Evolutionary conservation across 2,329 filamentous ascomycete genomes (phyloP), one percentile per base, ranked within the genome.

Genomic region (Fusarium euwallaceae): DNA sequence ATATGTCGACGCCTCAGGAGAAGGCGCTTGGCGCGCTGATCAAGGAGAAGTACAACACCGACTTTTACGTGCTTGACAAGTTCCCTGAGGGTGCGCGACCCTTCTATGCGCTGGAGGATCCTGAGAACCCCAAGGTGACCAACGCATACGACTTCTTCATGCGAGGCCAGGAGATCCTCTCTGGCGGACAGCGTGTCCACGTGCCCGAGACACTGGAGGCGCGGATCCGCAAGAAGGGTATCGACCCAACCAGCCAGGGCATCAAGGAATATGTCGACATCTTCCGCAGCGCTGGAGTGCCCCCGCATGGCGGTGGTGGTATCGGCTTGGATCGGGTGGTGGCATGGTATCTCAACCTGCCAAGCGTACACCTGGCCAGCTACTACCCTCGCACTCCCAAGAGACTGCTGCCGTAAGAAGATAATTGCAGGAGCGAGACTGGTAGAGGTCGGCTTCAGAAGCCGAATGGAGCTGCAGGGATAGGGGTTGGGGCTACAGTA

Each of bases 61-160:
- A 99, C 86, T 98, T 98, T 86, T 98, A 98, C 86, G 92, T 97
- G 24, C 90, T 99, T 72, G 96, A 98, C 87, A 97, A 98, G 85
- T 99, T 98, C 88, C 97, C 97, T 53, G 92, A 97, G 83, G 87
- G 88, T 41, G 94, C 97, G 22, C 91, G 97, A 34, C 96, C 96
- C 6, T 98, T 98, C 85, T 98, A 98, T 85, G 95, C 96, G 71
- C 94, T 96, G 86, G 91, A 94, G 64, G 93, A 80, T 80, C 90
- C 90, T 4, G 86, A 89, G 51, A 90, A 93, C 78, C 87, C 90
- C 65, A 87, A 87, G 39, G 89, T 94, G 73, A 94, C 89, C 12
- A 92, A 92, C 75, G 89, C 90, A 14, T 92, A 88, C 78, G 95
- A 98, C 84, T 95, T 97, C 80, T 97, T 98, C 87, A 92, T 97